Percentiles rank a stretch among this genome's conserved stretches.
phyloP scores from a whole-genome alignment of 495 filamentous ascomycete genomes.

The Hypoxylon rickii region DNA sequence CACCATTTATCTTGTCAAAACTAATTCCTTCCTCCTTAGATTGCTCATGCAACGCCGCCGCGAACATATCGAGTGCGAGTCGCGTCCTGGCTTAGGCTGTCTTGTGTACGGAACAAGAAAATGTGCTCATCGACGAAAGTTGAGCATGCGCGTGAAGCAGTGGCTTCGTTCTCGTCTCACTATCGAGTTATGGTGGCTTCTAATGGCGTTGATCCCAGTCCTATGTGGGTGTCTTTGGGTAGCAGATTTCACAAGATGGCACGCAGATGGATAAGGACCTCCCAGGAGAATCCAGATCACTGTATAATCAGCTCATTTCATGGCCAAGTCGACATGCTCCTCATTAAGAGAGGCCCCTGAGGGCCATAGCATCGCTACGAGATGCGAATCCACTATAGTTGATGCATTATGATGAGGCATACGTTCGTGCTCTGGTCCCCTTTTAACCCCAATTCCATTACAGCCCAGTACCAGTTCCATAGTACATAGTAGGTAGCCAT shows the following conservation, averaged over 20 bases:
- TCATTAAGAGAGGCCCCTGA: too few relatives aligned
- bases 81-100: slow-evolving; percentile 55
- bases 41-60: slow-evolving; percentile 57
- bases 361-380: neutral
- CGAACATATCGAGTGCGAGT: slow-evolving; percentile 59
- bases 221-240: slow-evolving; percentile 36
- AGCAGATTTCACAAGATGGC: slow-evolving; percentile 24
- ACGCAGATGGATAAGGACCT: slow-evolving; percentile 1
- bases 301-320: too few relatives aligned
- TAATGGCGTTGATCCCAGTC: slow-evolving; percentile 39
- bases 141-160: slow-evolving; percentile 38
- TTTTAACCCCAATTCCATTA: too few relatives aligned
- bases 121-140: slow-evolving; percentile 44
- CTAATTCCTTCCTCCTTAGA: slow-evolving; percentile 29
- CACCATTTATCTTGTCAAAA: neutral
- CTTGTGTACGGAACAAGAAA: slow-evolving; percentile 53
- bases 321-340: too few relatives aligned
- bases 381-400: too few relatives aligned
- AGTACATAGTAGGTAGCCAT: too few relatives aligned
- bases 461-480: too few relatives aligned
- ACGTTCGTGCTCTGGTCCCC: too few relatives aligned
- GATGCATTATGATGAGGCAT: too few relatives aligned
- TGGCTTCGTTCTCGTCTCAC: slow-evolving; percentile 43
- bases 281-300: too few relatives aligned
- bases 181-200: slow-evolving; percentile 41